phyloP scores from a whole-genome alignment of 2,329 filamentous ascomycete genomes.

The Thermochaetoides dissita region DNA sequence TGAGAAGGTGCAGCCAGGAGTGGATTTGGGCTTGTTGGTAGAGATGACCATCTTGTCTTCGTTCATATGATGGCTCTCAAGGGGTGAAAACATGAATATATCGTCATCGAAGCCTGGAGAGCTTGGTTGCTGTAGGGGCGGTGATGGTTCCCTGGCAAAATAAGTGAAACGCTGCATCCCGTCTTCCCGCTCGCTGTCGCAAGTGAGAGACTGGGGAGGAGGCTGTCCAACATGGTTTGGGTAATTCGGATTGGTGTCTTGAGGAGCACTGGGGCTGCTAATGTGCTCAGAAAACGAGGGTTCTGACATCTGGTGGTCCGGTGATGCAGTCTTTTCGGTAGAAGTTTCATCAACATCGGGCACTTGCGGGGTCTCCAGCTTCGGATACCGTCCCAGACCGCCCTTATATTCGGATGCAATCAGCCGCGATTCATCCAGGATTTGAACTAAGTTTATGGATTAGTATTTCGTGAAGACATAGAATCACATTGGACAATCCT shows the following conservation, averaged over 20 bases:
- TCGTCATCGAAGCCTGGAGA: not conserved
- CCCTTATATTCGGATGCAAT: slow-evolving; percentile 86
- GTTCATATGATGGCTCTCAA: too few species aligned
- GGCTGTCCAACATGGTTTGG: slow-evolving; percentile 7
- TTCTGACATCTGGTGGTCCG: not conserved
- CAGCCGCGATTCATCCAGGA: slow-evolving; percentile 75
- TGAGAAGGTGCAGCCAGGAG: too few species aligned
- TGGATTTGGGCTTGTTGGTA: too few species aligned
- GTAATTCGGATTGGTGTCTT: not conserved
- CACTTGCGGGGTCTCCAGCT: slow-evolving; percentile 17
- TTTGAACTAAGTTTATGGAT: slow-evolving; percentile 40
- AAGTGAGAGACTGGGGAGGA: not conserved
- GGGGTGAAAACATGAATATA: not conserved
- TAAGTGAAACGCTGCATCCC: not conserved
- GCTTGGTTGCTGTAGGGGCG: not conserved
- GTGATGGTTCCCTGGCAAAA: too few species aligned
- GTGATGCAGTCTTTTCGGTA: not conserved
- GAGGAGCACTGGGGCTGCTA: not conserved
- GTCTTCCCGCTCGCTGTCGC: not conserved
- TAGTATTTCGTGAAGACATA: not conserved
- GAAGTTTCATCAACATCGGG: slow-evolving; percentile 12
- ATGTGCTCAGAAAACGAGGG: not conserved
- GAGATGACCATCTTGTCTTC: too few species aligned
- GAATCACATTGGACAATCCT: slow-evolving; percentile 13
- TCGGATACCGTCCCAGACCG: slow-evolving; percentile 59